These are phyloP conservation scores for Cyberlindnera xylosilytica DNA, from an alignment of 805 yeast genomes.

Conservation along the genomic window DNA sequence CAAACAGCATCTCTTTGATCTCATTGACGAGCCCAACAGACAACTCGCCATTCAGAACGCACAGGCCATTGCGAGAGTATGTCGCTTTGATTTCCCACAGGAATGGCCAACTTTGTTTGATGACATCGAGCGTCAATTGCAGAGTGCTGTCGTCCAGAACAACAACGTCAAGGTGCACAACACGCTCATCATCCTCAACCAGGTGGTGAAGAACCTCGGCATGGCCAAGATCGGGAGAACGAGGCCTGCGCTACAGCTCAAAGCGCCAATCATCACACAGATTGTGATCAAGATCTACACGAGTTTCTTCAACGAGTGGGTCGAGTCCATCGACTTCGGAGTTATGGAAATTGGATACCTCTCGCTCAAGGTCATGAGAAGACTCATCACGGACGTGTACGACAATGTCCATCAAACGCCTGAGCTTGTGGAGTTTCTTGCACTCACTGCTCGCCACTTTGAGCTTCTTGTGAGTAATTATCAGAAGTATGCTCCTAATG, in stretches of 20 bases:
- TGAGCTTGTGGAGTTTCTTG: conserved; percentile 59
- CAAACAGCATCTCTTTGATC: conserved; percentile 51
- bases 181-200: conserved; percentile 65
- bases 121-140: conserved; percentile 46
- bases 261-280: conserved; percentile 61
- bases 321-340: conserved; percentile 41
- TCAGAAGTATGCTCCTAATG: conserved; percentile 40
- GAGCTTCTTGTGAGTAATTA: conserved; percentile 52
- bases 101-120: conserved; percentile 86
- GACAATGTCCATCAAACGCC: conserved; percentile 63
- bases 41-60: conserved; percentile 83
- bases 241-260: conserved; percentile 70
- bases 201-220: conserved; percentile 69
- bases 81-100: conserved; percentile 79
- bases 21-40: conserved; percentile 65
- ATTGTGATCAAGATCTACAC: conserved; percentile 58
- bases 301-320: conserved; percentile 62
- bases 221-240: conserved; percentile 82
- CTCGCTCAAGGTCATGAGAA: conserved; percentile 68
- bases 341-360: conserved; percentile 74
- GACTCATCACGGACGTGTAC: conserved; percentile 74
- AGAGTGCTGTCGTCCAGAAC: conserved; percentile 38
- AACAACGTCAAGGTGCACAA: conserved; percentile 59
- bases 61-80: conserved; percentile 72
- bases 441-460: conserved; percentile 54